A percentile compares a stretch with the other conserved stretches of the same genome.
phyloP scores from a whole-genome alignment of 805 yeast genomes.

The Zygoascus tannicola region DNA sequence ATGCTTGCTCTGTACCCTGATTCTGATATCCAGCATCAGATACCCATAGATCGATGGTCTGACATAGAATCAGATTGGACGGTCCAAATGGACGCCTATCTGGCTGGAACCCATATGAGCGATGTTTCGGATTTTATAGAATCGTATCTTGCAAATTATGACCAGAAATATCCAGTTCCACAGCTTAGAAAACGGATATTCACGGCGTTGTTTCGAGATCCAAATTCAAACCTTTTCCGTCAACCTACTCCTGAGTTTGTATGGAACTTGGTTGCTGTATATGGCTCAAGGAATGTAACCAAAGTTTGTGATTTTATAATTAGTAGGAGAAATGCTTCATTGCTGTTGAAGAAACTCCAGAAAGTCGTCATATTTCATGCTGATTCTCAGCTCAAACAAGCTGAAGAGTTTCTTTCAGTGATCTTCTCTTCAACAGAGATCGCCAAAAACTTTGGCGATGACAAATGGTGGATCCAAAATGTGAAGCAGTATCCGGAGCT shows the following conservation, averaged over 20 bases:
- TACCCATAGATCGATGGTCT: slow-evolving; percentile 1
- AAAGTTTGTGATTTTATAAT: not conserved
- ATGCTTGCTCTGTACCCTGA: slow-evolving; percentile 2
- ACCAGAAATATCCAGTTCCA: too few species aligned
- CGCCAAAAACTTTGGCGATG: not conserved
- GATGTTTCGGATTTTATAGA: not conserved
- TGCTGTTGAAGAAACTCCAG: not conserved
- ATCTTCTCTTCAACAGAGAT: not conserved
- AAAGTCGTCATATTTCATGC: slow-evolving; percentile 1
- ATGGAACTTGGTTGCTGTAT: not conserved
- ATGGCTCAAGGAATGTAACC: not conserved
- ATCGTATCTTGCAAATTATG: not conserved
- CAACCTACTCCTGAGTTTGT: slow-evolving; percentile 3
- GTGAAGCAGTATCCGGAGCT: not conserved
- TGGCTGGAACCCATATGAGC: not conserved
- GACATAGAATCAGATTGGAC: slow-evolving; percentile 1
- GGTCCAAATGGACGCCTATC: not conserved
- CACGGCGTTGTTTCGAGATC: not conserved
- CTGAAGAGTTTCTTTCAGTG: not conserved
- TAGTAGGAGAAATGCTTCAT: not conserved
- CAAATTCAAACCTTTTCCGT: not conserved
- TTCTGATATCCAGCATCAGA: slow-evolving; percentile 1
- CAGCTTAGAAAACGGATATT: not conserved
- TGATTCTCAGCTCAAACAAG: not conserved
- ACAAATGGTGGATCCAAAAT: slow-evolving; percentile 3